A percentile compares a stretch with the other conserved stretches of the same genome.
Conservation (phyloP, 257 asterid genomes). For the Solanum paucissectum region DNA sequence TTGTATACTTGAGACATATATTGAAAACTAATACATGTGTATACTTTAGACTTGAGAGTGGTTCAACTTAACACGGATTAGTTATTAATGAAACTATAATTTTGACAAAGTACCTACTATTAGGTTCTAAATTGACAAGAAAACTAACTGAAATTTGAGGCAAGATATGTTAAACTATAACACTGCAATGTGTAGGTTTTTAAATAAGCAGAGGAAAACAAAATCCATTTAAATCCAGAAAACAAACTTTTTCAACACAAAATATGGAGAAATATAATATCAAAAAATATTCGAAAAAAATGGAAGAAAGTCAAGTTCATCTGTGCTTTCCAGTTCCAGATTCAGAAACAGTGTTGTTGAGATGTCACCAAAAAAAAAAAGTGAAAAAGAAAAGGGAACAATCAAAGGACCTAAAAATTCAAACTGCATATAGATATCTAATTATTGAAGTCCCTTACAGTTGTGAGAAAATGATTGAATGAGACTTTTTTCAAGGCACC, state of each 20-base stretch:
- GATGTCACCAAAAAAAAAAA: background rate
- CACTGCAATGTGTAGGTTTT: slow-evolving; percentile 2
- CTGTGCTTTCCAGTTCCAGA: background rate
- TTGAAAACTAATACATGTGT: background rate
- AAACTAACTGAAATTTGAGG: background rate
- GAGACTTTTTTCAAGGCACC: background rate
- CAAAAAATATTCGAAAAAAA: background rate
- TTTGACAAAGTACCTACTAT: background rate
- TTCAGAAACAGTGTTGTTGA: background rate
- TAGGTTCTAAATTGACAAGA: background rate
- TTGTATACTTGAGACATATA: background rate
- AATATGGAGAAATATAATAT: background rate
- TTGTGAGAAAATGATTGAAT: background rate
- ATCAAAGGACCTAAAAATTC: background rate
- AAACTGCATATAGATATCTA: background rate
- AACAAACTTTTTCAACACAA: background rate
- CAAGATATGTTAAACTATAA: background rate
- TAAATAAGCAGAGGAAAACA: slow-evolving; percentile 4
- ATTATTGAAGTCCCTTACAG: background rate
- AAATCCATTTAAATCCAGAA: slow-evolving; percentile 12
- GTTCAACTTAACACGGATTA: background rate
- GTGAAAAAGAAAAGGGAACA: background rate
- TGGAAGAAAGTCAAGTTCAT: background rate
- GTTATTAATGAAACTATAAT: background rate
- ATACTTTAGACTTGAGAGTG: background rate